phyloP scores from a whole-genome alignment of 257 asterid genomes.

The Nicotiana undulata region DNA sequence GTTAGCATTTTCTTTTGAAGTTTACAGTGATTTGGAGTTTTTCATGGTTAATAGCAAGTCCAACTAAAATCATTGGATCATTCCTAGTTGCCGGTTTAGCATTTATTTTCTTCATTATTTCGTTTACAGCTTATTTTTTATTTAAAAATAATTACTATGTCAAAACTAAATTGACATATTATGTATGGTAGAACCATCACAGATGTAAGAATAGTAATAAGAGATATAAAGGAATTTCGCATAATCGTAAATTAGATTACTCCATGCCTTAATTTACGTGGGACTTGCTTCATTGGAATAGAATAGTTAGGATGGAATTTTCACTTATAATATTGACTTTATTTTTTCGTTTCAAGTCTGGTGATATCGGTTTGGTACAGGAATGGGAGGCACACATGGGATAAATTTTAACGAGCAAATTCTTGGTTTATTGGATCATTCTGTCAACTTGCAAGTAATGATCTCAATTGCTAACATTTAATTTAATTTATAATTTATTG shows the following conservation, averaged over 20 bases:
- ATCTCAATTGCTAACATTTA: too few species aligned
- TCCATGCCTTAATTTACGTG: too few species aligned
- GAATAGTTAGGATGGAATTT: neutral
- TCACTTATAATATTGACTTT: neutral
- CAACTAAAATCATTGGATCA: neutral
- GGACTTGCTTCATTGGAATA: neutral
- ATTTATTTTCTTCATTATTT: neutral
- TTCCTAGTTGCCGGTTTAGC: neutral
- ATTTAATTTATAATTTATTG: too few species aligned
- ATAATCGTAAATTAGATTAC: too few species aligned
- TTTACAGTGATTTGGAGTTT: neutral
- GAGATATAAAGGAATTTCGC: neutral
- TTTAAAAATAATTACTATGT: neutral
- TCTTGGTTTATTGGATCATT: neutral
- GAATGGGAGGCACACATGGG: neutral
- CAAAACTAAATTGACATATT: neutral
- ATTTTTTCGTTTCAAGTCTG: too few species aligned
- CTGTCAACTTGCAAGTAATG: too few species aligned
- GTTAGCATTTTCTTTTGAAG: neutral
- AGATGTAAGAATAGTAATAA: neutral
- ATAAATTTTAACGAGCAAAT: neutral
- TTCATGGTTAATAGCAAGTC: neutral
- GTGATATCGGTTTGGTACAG: too few species aligned
- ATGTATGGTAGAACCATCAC: neutral
- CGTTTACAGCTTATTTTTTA: too few species aligned